Conservation (phyloP, 2,329 filamentous ascomycete genomes). For the Cadophora sp. region DNA sequence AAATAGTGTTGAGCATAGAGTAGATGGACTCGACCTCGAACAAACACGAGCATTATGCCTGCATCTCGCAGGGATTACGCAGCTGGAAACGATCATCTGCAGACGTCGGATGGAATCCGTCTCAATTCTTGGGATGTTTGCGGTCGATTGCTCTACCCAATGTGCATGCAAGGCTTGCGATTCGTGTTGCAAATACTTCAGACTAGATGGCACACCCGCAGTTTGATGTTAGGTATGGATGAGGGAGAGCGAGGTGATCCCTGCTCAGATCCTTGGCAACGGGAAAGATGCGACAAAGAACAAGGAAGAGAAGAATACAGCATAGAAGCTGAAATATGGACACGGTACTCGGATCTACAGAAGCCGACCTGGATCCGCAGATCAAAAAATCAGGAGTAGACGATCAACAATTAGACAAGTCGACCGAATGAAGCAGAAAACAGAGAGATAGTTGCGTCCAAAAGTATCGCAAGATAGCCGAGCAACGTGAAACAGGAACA, state of each 20-base stretch:
- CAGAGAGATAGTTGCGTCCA: not conserved
- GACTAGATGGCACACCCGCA: not conserved
- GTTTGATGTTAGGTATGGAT: not conserved
- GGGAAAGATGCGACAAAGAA: not conserved
- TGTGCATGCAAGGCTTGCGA: not conserved
- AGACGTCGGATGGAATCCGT: not conserved
- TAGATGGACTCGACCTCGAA: not conserved
- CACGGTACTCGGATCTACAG: not conserved
- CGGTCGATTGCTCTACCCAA: not conserved
- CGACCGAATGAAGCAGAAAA: not conserved
- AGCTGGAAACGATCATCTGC: too few species aligned
- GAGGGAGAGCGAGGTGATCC: not conserved
- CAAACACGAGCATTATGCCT: slow-evolving; percentile 1
- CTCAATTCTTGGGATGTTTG: not conserved
- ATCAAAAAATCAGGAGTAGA: not conserved
- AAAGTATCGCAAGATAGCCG: not conserved
- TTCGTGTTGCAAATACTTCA: slow-evolving; percentile 2
- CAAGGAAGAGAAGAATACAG: not conserved
- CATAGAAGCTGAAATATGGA: not conserved
- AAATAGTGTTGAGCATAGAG: slow-evolving; percentile 2
- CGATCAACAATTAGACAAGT: not conserved
- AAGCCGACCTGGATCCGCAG: not conserved
- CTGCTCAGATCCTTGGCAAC: not conserved
- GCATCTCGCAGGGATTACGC: not conserved
- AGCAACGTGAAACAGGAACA: not conserved